Conservation (phyloP, 1,284 basidiomycete species). For the Ganoderma multipileum region DNA sequence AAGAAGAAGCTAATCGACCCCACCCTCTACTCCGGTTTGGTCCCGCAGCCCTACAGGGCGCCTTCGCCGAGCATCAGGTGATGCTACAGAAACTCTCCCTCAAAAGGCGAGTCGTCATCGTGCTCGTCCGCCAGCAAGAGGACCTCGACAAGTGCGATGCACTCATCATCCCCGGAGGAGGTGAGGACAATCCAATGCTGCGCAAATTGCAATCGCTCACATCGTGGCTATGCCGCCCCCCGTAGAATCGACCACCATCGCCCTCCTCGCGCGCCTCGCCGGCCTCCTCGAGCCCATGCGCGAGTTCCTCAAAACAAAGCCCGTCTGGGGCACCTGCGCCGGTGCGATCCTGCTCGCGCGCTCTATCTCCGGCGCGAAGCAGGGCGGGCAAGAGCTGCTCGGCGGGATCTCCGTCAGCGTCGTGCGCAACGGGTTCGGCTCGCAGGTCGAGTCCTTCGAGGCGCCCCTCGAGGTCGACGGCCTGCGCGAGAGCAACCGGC, state of each 20-base stretch:
- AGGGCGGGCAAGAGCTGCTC: slow-evolving; percentile 87
- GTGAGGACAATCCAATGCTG: slow-evolving; percentile 43
- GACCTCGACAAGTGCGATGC: slow-evolving; percentile 85
- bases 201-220: neutral
- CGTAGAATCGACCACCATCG: slow-evolving; percentile 92
- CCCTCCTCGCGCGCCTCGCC: slow-evolving; percentile 80
- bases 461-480: slow-evolving; percentile 73
- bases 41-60: slow-evolving; percentile 85
- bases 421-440: slow-evolving; percentile 91
- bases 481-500: slow-evolving; percentile 63
- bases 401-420: slow-evolving; percentile 85
- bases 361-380: slow-evolving; percentile 80
- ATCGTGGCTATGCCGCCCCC: neutral
- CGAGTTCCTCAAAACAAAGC: slow-evolving; percentile 70
- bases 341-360: slow-evolving; percentile 92
- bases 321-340: slow-evolving; percentile 97
- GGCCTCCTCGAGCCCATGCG: slow-evolving; percentile 84
- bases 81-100: slow-evolving; percentile 67
- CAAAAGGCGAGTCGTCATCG: slow-evolving; percentile 52
- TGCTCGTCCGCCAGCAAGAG: slow-evolving; percentile 79
- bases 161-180: slow-evolving; percentile 92
- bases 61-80: slow-evolving; percentile 88
- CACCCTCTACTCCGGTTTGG: too few relatives aligned
- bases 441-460: slow-evolving; percentile 92
- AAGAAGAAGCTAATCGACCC: neutral